phyloP scores from a whole-genome alignment of 192 early-diverging fungal species.

The Coemansia sp. region DNA sequence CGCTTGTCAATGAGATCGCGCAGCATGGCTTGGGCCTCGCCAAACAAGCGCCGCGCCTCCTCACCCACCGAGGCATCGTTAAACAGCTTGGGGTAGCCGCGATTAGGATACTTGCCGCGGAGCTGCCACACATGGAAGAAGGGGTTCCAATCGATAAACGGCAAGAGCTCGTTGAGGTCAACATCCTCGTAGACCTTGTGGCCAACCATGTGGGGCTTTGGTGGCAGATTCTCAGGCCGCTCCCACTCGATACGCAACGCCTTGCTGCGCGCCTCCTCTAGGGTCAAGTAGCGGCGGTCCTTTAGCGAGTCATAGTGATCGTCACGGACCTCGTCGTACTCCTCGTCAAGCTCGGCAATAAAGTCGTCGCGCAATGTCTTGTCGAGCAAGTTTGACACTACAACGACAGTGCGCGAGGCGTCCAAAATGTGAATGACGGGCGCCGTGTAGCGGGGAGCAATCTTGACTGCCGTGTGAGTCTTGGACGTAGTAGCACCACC shows the following conservation, averaged over 20 bases:
- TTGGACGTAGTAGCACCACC: constrained; percentile 96
- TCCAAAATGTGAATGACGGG: constrained; percentile 89
- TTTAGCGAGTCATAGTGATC: constrained; percentile 93
- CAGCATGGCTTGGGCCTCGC: constrained; percentile 84
- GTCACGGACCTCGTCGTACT: constrained; percentile 92
- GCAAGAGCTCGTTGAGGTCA: constrained; percentile 73
- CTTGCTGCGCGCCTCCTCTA: constrained; percentile 72
- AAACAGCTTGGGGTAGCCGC: constrained; percentile 97
- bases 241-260: constrained; percentile 73
- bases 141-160: constrained; percentile 98
- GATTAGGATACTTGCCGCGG: constrained; percentile 94
- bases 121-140: constrained; percentile 99
- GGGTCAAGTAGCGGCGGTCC: constrained; percentile 75
- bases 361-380: constrained; percentile 79
- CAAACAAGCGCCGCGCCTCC: constrained; percentile 88
- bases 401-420: constrained; percentile 89
- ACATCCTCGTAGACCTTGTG: constrained; percentile 76
- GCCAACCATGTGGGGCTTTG: constrained; percentile 83
- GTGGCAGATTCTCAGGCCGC: constrained; percentile 61
- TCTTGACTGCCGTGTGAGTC: constrained; percentile 97
- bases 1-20: constrained; percentile 78
- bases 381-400: constrained; percentile 87
- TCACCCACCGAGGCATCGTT: constrained; percentile 90
- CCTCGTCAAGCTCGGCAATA: constrained; percentile 85
- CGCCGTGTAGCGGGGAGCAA: constrained; percentile 81